These are phyloP conservation scores for Phytophthora fragariaefolia DNA, from an alignment of 352 stramenopile species.

Conservation along the genomic window DNA sequence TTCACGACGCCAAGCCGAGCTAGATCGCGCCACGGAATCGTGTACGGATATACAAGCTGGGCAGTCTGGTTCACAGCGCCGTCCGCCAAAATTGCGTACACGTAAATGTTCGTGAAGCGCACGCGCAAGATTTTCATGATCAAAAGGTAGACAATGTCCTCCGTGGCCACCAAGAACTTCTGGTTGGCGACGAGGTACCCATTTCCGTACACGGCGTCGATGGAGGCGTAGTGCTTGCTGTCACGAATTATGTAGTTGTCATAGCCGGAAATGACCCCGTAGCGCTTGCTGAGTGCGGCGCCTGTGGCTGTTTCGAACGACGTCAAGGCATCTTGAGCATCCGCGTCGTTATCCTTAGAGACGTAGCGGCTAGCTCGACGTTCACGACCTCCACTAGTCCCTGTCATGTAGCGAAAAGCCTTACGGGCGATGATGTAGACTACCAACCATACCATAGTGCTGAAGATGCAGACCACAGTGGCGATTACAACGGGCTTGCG, in stretches of 20 bases:
- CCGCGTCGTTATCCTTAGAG: neutral
- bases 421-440: conserved; percentile 31
- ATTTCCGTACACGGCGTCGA: conserved; percentile 36
- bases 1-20: conserved; percentile 20
- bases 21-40: conserved; percentile 22
- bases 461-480: conserved; percentile 17
- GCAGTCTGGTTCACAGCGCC: conserved; percentile 33
- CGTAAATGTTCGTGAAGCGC: conserved; percentile 28
- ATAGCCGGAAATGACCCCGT: conserved; percentile 40
- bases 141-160: conserved; percentile 29
- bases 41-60: conserved; percentile 28
- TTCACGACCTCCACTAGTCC: too few relatives aligned
- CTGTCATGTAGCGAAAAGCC: conserved; percentile 10
- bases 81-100: conserved; percentile 27
- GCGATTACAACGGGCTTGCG: conserved; percentile 6
- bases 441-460: conserved; percentile 15
- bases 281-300: conserved; percentile 12
- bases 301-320: conserved; percentile 17
- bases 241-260: conserved; percentile 35
- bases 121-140: conserved; percentile 33
- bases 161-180: conserved; percentile 38
- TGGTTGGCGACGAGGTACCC: conserved; percentile 37
- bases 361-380: neutral
- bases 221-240: conserved; percentile 31
- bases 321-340: neutral